Percentiles rank a stretch among this genome's conserved stretches.
Evolutionary conservation across 1,284 basidiomycete genomes (phyloP).

Genomic region (Entoloma clypeatum): DNA sequence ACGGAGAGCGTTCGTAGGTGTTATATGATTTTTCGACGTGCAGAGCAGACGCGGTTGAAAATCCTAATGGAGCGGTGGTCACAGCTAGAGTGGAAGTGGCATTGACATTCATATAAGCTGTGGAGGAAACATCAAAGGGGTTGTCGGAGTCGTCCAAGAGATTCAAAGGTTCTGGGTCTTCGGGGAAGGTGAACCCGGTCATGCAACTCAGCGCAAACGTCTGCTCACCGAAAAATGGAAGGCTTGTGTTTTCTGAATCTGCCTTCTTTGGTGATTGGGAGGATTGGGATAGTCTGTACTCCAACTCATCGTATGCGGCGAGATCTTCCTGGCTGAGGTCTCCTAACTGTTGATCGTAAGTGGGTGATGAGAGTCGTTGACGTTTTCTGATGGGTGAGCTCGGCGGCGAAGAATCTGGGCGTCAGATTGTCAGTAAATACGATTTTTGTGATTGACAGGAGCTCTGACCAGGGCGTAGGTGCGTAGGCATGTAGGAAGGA

Average conservation of each 20-base stretch:
- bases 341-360: conserved; percentile 56
- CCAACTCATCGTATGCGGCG: conserved; percentile 51
- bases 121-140: too few species aligned
- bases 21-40: conserved; percentile 7
- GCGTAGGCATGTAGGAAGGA: background rate
- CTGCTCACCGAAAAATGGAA: too few species aligned
- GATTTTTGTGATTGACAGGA: too few species aligned
- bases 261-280: conserved; percentile 17
- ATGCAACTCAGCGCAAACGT: too few species aligned
- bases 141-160: background rate
- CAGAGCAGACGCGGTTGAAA: conserved; percentile 23
- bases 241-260: background rate
- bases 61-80: conserved; percentile 10
- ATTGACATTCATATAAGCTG: conserved; percentile 16
- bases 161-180: too few species aligned
- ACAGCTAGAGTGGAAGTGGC: conserved; percentile 21
- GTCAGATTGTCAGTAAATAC: too few species aligned
- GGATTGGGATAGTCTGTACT: conserved; percentile 44
- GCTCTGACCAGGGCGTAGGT: too few species aligned
- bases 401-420: conserved; percentile 26
- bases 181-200: too few species aligned
- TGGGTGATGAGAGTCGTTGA: conserved; percentile 62
- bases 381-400: conserved; percentile 48
- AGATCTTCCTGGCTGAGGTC: conserved; percentile 56
- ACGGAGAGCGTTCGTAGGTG: conserved; percentile 32